Conservation (phyloP, 805 yeast genomes). For the Lipomyces anomalus region DNA sequence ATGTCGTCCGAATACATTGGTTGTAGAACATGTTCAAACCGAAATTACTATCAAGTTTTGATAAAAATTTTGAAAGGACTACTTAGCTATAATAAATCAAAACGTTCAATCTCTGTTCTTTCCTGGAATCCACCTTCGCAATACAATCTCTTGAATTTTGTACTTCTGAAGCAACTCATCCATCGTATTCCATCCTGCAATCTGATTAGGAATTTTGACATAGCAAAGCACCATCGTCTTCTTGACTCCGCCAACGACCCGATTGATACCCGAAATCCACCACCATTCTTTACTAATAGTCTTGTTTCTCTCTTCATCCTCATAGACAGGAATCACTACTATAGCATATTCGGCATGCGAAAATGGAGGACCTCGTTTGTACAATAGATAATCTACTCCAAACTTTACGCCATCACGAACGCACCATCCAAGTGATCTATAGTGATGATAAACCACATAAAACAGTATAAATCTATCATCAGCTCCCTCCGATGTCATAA, state of each 20-base stretch:
- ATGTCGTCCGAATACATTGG: not conserved
- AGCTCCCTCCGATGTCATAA: slow-evolving; percentile 15
- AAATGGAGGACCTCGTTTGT: slow-evolving; percentile 91
- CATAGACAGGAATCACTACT: slow-evolving; percentile 41
- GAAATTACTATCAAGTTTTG: slow-evolving; percentile 1
- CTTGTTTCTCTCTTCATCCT: slow-evolving; percentile 29
- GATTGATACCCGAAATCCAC: slow-evolving; percentile 62
- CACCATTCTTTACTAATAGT: slow-evolving; percentile 40
- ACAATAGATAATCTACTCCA: slow-evolving; percentile 78
- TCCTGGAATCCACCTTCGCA: slow-evolving; percentile 81
- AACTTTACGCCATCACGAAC: slow-evolving; percentile 87
- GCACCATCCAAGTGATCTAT: slow-evolving; percentile 90
- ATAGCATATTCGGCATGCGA: slow-evolving; percentile 87
- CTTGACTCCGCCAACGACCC: slow-evolving; percentile 84
- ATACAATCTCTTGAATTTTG: slow-evolving; percentile 58
- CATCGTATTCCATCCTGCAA: slow-evolving; percentile 29
- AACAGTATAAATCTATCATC: slow-evolving; percentile 43
- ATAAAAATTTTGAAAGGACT: not conserved
- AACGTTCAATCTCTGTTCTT: slow-evolving; percentile 61
- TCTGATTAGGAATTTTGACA: slow-evolving; percentile 50
- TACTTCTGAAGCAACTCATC: slow-evolving; percentile 39
- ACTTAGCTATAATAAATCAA: not conserved
- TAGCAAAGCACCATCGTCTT: slow-evolving; percentile 67
- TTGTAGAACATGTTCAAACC: not conserved
- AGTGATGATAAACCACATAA: slow-evolving; percentile 79